Evolutionary conservation across 768 basidiomycete genomes (phyloP).

Genomic region (Suillus plorans): DNA sequence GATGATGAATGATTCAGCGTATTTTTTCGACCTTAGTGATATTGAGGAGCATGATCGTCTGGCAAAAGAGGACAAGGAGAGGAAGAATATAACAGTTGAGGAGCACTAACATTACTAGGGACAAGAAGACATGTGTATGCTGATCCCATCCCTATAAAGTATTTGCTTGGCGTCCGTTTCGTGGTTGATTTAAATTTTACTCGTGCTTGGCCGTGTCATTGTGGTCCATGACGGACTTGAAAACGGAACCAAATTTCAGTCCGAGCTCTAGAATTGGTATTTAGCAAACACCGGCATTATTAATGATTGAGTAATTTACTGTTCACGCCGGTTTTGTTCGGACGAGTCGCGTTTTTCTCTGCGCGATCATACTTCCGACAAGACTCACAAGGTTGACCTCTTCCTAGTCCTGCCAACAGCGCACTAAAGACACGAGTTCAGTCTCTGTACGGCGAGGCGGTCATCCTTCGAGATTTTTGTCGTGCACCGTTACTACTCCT

Average conservation of each 20-base stretch:
- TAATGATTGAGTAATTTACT: neutral
- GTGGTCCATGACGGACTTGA: neutral
- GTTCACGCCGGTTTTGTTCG: constrained; percentile 1
- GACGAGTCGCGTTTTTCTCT: neutral
- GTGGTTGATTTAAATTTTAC: neutral
- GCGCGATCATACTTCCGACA: neutral
- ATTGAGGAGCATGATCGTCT: constrained; percentile 76
- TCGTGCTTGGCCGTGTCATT: neutral
- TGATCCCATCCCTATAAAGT: neutral
- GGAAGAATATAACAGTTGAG: neutral
- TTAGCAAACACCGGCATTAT: neutral
- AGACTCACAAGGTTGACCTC: constrained; percentile 3
- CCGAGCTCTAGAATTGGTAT: neutral
- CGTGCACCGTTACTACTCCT: neutral
- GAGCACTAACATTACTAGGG: neutral
- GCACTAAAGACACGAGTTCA: neutral
- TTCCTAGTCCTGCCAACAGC: neutral
- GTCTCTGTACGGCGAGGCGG: neutral
- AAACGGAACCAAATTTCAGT: neutral
- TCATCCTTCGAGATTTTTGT: neutral
- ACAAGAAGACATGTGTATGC: neutral
- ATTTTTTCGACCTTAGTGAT: constrained; percentile 41
- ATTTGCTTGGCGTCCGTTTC: neutral
- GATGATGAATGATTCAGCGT: neutral
- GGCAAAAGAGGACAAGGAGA: constrained; percentile 44